Percentiles rank a stretch among this genome's conserved stretches.
These are phyloP conservation scores for Mortierella sp. DNA, from an alignment of 371 early-diverging fungal genomes.

Conservation along the genomic window DNA sequence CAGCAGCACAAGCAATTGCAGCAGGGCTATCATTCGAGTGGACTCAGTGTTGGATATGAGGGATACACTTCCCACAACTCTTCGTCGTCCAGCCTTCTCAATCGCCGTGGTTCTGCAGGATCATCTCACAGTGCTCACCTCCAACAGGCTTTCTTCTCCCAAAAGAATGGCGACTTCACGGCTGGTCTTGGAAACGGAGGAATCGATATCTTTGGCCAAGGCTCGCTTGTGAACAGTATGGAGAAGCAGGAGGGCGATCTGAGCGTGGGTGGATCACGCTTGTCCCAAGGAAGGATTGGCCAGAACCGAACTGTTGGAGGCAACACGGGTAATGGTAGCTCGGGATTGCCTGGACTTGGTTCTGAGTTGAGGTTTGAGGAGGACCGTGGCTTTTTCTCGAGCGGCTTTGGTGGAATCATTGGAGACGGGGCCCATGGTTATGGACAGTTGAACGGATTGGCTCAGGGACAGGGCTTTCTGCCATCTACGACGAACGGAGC, in stretches of 20 bases:
- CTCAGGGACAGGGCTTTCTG: neutral
- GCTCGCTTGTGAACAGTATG: constrained; percentile 20
- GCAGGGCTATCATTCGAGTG: constrained; percentile 19
- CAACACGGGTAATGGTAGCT: neutral
- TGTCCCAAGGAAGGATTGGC: constrained; percentile 21
- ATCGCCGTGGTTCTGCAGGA: constrained; percentile 48
- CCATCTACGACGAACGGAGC: neutral
- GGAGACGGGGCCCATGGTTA: constrained; percentile 42
- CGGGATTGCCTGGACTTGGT: constrained; percentile 15
- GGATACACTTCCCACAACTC: constrained; percentile 38
- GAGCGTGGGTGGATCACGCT: constrained; percentile 23
- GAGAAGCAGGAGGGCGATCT: constrained; percentile 34
- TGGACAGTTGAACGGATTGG: constrained; percentile 16
- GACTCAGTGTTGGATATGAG: constrained; percentile 24
- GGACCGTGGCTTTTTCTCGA: constrained; percentile 44
- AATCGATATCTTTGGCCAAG: constrained; percentile 26
- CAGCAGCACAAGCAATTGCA: constrained; percentile 25
- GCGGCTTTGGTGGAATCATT: constrained; percentile 53
- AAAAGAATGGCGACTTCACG: constrained; percentile 19
- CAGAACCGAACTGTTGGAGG: constrained; percentile 23
- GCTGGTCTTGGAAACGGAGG: constrained; percentile 15
- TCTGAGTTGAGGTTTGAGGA: constrained; percentile 40
- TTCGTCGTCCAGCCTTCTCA: constrained; percentile 35
- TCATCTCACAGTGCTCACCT: constrained; percentile 32
- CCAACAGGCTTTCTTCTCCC: constrained; percentile 28